phyloP scores from a whole-genome alignment of 345 rosid genomes.

The Melaleuca quinquenervia region DNA sequence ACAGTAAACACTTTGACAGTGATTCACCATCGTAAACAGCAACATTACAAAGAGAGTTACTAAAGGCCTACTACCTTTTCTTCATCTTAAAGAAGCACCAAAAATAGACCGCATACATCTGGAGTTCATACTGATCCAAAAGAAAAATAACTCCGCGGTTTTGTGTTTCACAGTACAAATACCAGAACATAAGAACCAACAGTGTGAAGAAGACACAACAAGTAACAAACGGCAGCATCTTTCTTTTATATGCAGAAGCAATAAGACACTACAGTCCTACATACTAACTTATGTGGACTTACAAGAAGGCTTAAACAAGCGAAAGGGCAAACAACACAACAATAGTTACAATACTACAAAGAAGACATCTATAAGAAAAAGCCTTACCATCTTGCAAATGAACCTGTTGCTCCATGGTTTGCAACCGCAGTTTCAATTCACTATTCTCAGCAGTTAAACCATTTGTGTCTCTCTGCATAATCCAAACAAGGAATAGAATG shows the following conservation, averaged over 20 bases:
- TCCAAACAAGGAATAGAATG: background rate
- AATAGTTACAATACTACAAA: background rate
- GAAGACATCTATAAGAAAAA: background rate
- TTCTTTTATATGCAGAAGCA: background rate
- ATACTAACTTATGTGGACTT: background rate
- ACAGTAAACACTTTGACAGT: no score
- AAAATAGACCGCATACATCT: background rate
- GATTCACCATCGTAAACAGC: no score
- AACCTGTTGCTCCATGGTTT: slow-evolving; percentile 1
- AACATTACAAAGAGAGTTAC: background rate
- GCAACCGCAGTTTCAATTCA: slow-evolving; percentile 1
- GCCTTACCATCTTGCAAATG: slow-evolving; percentile 2
- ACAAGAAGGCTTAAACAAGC: background rate
- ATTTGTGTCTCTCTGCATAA: slow-evolving; percentile 6
- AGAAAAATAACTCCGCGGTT: background rate
- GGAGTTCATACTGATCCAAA: background rate
- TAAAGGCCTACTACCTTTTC: background rate
- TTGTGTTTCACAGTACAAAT: background rate
- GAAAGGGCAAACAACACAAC: background rate
- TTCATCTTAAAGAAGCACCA: no score
- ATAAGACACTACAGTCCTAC: background rate
- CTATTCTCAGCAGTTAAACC: background rate
- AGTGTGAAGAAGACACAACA: background rate
- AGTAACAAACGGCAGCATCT: background rate
- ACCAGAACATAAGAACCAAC: background rate